Percentiles rank a stretch among this genome's conserved stretches.
These are phyloP conservation scores for Bolboschoenus planiculmis DNA, from an alignment of 176 grass and related monocot species.

Conservation along the genomic window DNA sequence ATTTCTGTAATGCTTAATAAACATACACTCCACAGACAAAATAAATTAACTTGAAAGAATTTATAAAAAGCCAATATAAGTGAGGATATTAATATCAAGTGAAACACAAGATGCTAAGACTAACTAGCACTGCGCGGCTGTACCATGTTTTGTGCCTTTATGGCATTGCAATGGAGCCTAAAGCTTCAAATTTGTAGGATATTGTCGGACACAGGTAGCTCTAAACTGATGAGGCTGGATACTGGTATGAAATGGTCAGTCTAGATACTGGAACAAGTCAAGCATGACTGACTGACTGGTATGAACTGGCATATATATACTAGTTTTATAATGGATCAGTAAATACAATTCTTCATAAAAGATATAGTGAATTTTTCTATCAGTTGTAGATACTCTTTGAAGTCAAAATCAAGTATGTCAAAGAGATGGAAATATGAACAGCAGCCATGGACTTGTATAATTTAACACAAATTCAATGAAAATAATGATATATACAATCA, in stretches of 20 bases:
- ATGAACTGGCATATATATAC: background rate
- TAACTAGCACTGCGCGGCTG: background rate
- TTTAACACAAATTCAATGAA: background rate
- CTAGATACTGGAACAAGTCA: background rate
- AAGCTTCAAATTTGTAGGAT: background rate
- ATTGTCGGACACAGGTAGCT: background rate
- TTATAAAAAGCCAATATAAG: background rate
- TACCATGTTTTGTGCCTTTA: background rate
- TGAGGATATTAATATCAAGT: background rate
- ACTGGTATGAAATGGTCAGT: background rate
- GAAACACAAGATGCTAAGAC: background rate
- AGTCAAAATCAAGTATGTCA: background rate
- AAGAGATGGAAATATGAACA: constrained; percentile 11
- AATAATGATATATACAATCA: constrained; percentile 8
- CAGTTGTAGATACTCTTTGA: too few relatives aligned
- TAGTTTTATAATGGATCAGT: background rate
- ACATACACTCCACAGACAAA: background rate
- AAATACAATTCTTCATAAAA: background rate
- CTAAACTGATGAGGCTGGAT: background rate
- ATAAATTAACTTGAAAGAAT: background rate
- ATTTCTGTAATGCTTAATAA: background rate
- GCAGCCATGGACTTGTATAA: background rate
- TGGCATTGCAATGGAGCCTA: background rate
- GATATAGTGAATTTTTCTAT: background rate
- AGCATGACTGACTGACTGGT: background rate